These are phyloP conservation scores for Saccharomyces cerevisiae DNA, from an alignment of 805 yeast species.

Conservation along the genomic window DNA sequence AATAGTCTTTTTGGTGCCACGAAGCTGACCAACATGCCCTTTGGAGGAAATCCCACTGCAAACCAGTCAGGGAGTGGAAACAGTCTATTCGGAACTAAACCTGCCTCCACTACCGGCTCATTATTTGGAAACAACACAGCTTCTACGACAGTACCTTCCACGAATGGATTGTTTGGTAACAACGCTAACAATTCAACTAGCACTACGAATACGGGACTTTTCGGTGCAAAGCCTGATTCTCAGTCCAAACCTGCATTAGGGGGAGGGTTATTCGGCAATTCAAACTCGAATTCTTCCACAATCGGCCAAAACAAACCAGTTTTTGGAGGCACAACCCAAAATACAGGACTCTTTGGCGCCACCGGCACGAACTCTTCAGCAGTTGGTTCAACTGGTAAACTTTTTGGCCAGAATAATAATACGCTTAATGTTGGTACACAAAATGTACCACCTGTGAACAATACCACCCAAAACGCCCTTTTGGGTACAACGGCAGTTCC, in stretches of 20 bases:
- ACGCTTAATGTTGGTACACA: neutral
- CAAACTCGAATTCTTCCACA: neutral
- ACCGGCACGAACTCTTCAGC: neutral
- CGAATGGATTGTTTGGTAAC: constrained; percentile 25
- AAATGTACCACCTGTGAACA: neutral
- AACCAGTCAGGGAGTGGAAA: constrained; percentile 6
- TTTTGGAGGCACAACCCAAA: constrained; percentile 12
- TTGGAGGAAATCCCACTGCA: constrained; percentile 3
- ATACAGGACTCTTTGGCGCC: constrained; percentile 33
- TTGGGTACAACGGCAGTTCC: constrained; percentile 3
- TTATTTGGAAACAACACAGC: neutral
- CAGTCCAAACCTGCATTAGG: neutral
- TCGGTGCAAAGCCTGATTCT: neutral
- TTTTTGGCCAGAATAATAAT: constrained; percentile 17
- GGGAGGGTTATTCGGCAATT: constrained; percentile 25
- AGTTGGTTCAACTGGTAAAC: constrained; percentile 24
- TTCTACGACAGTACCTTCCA: constrained; percentile 15
- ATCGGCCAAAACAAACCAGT: constrained; percentile 27
- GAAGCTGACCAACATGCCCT: constrained; percentile 4
- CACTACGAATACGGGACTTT: neutral
- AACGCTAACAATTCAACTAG: neutral
- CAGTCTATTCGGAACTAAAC: constrained; percentile 15
- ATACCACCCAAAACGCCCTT: neutral
- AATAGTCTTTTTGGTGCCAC: constrained; percentile 14
- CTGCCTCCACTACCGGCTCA: constrained; percentile 24